Conservation (phyloP, 2,329 filamentous ascomycete species). For the Fusarium chaquense region DNA sequence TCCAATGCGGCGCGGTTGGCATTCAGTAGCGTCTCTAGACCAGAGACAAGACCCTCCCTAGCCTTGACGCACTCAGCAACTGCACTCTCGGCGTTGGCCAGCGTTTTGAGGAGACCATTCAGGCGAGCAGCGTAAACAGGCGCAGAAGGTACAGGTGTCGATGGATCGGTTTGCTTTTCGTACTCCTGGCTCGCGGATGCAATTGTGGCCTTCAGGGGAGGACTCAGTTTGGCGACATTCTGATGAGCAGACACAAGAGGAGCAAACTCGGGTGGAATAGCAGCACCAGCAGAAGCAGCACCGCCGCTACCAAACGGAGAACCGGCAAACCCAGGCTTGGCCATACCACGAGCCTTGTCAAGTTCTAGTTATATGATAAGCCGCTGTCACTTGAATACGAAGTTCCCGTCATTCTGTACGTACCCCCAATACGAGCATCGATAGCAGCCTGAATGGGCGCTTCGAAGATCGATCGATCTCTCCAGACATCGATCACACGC, state of each 20-base stretch:
- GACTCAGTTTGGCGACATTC: slow-evolving; percentile 77
- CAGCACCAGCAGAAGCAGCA: slow-evolving; percentile 60
- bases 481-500: slow-evolving; percentile 95
- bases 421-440: slow-evolving; percentile 83
- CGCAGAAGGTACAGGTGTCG: slow-evolving; percentile 76
- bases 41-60: slow-evolving; percentile 79
- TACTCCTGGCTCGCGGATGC: slow-evolving; percentile 84
- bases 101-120: slow-evolving; percentile 87
- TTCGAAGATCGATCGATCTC: slow-evolving; percentile 87
- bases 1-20: slow-evolving; percentile 77
- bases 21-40: slow-evolving; percentile 84
- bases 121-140: slow-evolving; percentile 93
- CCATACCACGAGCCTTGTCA: slow-evolving; percentile 68
- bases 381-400: neutral
- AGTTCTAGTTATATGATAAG: slow-evolving; percentile 62
- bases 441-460: slow-evolving; percentile 81
- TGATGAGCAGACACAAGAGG: slow-evolving; percentile 81
- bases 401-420: slow-evolving; percentile 2
- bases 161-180: slow-evolving; percentile 81
- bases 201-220: slow-evolving; percentile 74
- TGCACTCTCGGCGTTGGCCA: slow-evolving; percentile 89
- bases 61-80: slow-evolving; percentile 92
- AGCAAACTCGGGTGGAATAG: slow-evolving; percentile 80
- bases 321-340: slow-evolving; percentile 64
- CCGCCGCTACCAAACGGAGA: slow-evolving; percentile 72